Evolutionary conservation across 768 basidiomycete species (phyloP).

Genomic region (Hydnum rufescens): DNA sequence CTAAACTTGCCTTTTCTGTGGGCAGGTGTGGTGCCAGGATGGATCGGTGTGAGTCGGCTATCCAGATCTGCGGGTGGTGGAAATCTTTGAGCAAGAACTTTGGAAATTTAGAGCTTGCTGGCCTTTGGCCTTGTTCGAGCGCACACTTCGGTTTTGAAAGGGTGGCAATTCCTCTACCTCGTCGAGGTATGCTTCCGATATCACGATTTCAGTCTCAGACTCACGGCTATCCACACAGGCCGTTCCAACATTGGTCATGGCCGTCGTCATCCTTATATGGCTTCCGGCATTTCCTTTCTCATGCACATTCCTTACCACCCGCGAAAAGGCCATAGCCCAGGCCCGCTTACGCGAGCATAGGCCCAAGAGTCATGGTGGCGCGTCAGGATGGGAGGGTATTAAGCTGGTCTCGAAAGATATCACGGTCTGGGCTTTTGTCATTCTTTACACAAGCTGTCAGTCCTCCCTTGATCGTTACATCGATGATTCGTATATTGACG

Average conservation of each 20-base stretch:
- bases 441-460: neutral
- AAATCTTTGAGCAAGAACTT: neutral
- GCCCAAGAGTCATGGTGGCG: conserved; percentile 37
- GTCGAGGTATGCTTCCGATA: conserved; percentile 16
- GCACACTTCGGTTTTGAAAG: conserved; percentile 25
- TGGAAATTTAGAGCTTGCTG: conserved; percentile 25
- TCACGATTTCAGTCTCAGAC: neutral
- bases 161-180: conserved; percentile 42
- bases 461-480: neutral
- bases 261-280: conserved; percentile 27
- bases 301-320: conserved; percentile 30
- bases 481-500: neutral
- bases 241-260: conserved; percentile 38
- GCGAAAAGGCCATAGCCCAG: conserved; percentile 35
- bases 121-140: conserved; percentile 37
- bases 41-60: neutral
- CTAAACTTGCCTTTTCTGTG: too few species aligned
- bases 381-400: conserved; percentile 36
- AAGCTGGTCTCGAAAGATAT: conserved; percentile 30
- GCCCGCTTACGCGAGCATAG: conserved; percentile 38
- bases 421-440: neutral
- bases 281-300: conserved; percentile 37
- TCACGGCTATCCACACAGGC: conserved; percentile 19
- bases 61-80: neutral
- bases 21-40: neutral